Evolutionary conservation across 345 rosid species (phyloP).

Genomic region (Cochlearia excelsa): DNA sequence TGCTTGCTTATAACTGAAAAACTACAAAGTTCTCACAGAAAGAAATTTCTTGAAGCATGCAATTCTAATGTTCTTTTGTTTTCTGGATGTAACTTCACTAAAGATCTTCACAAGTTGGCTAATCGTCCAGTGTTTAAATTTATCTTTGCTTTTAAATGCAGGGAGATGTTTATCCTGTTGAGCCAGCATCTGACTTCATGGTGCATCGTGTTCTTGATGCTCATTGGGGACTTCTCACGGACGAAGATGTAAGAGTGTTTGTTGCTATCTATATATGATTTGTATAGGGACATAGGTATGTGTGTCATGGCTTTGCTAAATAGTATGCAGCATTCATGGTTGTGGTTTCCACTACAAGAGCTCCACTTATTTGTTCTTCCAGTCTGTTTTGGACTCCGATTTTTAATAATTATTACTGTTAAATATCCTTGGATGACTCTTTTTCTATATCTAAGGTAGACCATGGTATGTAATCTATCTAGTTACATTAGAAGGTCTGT

Average conservation of each 20-base stretch:
- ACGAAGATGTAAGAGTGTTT: conserved; percentile 57
- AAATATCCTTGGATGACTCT: background rate
- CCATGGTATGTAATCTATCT: conserved; percentile 10
- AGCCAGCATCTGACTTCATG: conserved; percentile 44
- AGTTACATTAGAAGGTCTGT: background rate
- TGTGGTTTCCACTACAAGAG: conserved; percentile 14
- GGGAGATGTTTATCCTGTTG: conserved; percentile 89
- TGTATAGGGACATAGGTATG: background rate
- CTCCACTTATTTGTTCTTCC: conserved; percentile 3
- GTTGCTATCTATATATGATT: background rate
- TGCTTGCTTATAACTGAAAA: conserved; percentile 15
- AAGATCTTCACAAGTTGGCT: conserved; percentile 6
- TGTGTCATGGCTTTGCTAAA: background rate
- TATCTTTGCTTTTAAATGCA: conserved; percentile 28
- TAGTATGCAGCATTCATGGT: background rate
- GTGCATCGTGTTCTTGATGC: conserved; percentile 70
- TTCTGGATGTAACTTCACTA: background rate
- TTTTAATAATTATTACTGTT: conserved; percentile 1
- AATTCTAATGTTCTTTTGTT: conserved; percentile 8
- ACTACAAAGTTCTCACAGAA: background rate
- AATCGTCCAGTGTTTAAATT: conserved; percentile 9
- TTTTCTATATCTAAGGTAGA: conserved; percentile 1
- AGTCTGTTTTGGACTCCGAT: conserved; percentile 7
- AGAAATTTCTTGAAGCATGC: conserved; percentile 18
- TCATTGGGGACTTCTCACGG: conserved; percentile 78